Conservation (phyloP, 2,329 filamentous ascomycete genomes). For the Botrytis fabae region DNA sequence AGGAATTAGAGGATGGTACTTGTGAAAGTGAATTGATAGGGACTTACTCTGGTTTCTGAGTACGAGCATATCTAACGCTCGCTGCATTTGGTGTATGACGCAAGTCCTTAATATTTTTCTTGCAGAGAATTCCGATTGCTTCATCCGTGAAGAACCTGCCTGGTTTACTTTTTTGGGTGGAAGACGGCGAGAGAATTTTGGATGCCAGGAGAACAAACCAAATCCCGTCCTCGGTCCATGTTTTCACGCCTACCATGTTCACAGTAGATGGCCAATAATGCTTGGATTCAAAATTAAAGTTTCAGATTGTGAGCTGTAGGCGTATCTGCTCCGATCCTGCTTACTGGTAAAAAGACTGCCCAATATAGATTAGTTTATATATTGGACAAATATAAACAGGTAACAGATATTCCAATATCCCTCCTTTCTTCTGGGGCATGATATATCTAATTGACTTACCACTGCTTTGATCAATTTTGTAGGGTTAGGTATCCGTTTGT, state of each 20-base stretch:
- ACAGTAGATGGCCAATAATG: no score
- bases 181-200: not conserved
- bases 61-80: slow-evolving; percentile 7
- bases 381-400: not conserved
- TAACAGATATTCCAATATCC: not conserved
- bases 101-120: not conserved
- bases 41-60: slow-evolving; percentile 3
- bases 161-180: not conserved
- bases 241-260: slow-evolving; percentile 10
- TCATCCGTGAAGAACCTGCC: not conserved
- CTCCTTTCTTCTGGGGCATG: not conserved
- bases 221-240: slow-evolving; percentile 6
- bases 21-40: not conserved
- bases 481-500: not conserved
- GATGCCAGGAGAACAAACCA: not conserved
- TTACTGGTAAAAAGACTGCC: not conserved
- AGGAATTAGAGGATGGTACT: not conserved
- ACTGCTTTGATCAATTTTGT: not conserved
- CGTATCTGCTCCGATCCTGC: not conserved
- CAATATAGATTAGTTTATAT: not conserved
- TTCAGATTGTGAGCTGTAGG: not conserved
- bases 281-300: not conserved
- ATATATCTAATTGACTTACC: not conserved
- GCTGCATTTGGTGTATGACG: not conserved
- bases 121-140: not conserved